Conservation (phyloP, 352 stramenopile species). For the Phytophthora cactorum region DNA sequence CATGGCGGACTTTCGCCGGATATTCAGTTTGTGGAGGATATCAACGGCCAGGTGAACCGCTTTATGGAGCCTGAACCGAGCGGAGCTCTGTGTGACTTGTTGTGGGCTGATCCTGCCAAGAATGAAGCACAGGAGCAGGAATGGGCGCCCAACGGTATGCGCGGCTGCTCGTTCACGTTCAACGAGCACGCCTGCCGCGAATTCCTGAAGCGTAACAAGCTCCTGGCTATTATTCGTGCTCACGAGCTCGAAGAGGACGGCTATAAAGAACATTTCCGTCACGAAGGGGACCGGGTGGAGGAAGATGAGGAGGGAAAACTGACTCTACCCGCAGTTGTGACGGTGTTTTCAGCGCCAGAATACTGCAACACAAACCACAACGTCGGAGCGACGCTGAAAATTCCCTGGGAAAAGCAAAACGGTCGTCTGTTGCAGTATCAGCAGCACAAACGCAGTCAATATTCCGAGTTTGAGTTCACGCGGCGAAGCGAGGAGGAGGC, state of each 20-base stretch:
- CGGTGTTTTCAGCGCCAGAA: conserved; percentile 84
- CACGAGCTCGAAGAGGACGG: conserved; percentile 84
- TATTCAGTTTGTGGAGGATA: conserved; percentile 75
- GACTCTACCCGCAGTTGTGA: conserved; percentile 65
- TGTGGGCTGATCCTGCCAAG: conserved; percentile 99
- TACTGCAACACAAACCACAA: conserved; percentile 89
- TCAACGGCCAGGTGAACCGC: conserved; percentile 73
- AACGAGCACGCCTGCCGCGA: conserved; percentile 65
- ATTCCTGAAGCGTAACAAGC: conserved; percentile 71
- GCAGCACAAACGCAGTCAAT: conserved; percentile 72
- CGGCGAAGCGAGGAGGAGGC: conserved; percentile 62
- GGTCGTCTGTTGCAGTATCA: conserved; percentile 57
- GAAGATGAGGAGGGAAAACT: conserved; percentile 24
- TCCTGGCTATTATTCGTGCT: conserved; percentile 77
- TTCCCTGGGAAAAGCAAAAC: conserved; percentile 58
- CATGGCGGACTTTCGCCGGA: conserved; percentile 81
- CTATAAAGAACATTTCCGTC: conserved; percentile 74
- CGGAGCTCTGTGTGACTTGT: conserved; percentile 97
- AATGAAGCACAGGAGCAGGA: conserved; percentile 48
- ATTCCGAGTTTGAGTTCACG: conserved; percentile 61
- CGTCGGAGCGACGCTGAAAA: conserved; percentile 74
- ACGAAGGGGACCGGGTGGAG: conserved; percentile 19
- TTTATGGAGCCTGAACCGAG: conserved; percentile 82
- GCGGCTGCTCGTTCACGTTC: conserved; percentile 86
- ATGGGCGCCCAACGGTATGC: conserved; percentile 70